phyloP scores from a whole-genome alignment of 2,329 filamentous ascomycete genomes.

The Colletotrichum tropicale region DNA sequence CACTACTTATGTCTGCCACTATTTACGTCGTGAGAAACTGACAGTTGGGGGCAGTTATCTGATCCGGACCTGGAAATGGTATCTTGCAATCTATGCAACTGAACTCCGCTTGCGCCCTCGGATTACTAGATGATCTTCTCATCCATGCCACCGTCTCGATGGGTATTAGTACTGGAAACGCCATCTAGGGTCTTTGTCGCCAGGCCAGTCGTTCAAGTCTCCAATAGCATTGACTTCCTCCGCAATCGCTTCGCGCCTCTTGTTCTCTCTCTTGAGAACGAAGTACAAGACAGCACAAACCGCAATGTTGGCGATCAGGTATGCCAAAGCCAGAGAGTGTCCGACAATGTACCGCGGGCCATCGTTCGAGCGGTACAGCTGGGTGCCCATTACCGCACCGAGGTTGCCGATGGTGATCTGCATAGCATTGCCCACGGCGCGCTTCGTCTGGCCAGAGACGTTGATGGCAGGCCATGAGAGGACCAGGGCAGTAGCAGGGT shows the following conservation, averaged over 20 bases:
- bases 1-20: too few relatives aligned
- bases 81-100: too few relatives aligned
- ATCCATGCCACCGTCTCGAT: not conserved
- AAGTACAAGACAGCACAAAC: conserved; percentile 58
- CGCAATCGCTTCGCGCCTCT: conserved; percentile 46
- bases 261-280: conserved; percentile 63
- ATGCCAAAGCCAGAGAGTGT: conserved; percentile 69
- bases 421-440: conserved; percentile 71
- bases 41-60: too few relatives aligned
- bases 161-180: conserved; percentile 61
- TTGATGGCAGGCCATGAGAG: conserved; percentile 76
- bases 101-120: not conserved
- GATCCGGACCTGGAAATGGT: too few relatives aligned
- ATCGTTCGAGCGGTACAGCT: conserved; percentile 67
- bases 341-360: conserved; percentile 69
- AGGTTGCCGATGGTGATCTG: conserved; percentile 75
- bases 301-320: conserved; percentile 62
- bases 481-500: conserved; percentile 66
- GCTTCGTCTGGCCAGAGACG: conserved; percentile 72
- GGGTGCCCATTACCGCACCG: conserved; percentile 71
- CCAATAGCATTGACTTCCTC: conserved; percentile 54
- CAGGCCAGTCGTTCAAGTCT: conserved; percentile 58
- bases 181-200: conserved; percentile 69
- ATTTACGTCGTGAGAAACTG: too few relatives aligned
- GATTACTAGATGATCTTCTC: not conserved